phyloP scores from a whole-genome alignment of 805 yeast genomes.

The Grigorovia humatica region DNA sequence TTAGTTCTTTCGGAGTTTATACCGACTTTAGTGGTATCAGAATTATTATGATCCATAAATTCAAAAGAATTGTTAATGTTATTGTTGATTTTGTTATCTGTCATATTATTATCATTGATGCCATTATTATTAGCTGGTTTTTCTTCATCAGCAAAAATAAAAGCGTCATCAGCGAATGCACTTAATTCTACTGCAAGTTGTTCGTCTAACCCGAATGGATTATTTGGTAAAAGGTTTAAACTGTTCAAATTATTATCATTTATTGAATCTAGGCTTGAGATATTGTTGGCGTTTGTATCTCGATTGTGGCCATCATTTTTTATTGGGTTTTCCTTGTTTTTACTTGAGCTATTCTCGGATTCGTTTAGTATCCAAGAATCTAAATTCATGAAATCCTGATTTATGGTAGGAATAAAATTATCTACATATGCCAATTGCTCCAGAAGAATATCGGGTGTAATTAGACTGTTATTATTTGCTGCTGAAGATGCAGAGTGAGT shows the following conservation, averaged over 20 bases:
- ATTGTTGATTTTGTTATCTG: neutral
- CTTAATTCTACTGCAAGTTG: slow-evolving; percentile 56
- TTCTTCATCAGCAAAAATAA: slow-evolving; percentile 74
- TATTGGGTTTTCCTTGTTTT: neutral
- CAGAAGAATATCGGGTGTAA: slow-evolving; percentile 35
- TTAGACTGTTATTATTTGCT: neutral
- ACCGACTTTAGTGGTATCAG: neutral
- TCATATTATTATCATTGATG: slow-evolving; percentile 3
- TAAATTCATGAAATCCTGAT: slow-evolving; percentile 32
- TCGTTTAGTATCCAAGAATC: slow-evolving; percentile 22
- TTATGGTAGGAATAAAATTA: slow-evolving; percentile 52
- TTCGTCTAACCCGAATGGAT: slow-evolving; percentile 32
- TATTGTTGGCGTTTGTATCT: slow-evolving; percentile 2
- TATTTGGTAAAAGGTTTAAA: neutral
- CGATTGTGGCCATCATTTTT: neutral
- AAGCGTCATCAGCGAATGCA: slow-evolving; percentile 75
- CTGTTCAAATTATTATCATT: neutral
- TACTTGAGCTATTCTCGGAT: slow-evolving; percentile 27
- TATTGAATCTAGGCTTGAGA: neutral
- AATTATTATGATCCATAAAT: neutral
- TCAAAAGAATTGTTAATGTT: neutral
- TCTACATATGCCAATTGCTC: slow-evolving; percentile 78
- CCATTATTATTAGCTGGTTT: slow-evolving; percentile 9
- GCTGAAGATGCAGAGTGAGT: slow-evolving; percentile 6
- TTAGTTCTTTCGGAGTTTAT: slow-evolving; percentile 6